Base-by-base conservation (phyloP, 176 grass and related monocot genomes). In the Paspalum vaginatum region DNA sequence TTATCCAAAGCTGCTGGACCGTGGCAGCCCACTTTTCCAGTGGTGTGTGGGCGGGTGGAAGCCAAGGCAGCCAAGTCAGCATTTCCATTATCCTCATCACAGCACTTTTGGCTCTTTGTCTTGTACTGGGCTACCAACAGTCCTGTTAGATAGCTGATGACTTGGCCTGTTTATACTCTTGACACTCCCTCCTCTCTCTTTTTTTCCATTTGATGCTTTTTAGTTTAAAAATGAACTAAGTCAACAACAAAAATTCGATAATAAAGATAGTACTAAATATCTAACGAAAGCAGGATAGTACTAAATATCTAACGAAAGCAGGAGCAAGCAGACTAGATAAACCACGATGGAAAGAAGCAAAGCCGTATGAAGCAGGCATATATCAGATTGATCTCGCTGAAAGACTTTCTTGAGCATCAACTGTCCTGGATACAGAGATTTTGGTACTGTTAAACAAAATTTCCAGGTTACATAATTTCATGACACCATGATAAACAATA, bases 1-100 rank as follows among this genome's bases (percentile, higher is more conserved):
- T 80, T 85, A 85, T 89, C 81, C 78, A 58, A 51, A 81, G 72
- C 56, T 43, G 71, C 71, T 71, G 56, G 87, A 76, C 54, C 70
- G 62, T 71, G 62, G 25, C 18, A 44, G 46, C 65, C 51, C 55
- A 40, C 50, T 86, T 68, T 52, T 86, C 60, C 22, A 39, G 46
- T 43, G 74, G 12, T 32, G 17, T 16, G 40, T 74, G 68, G 38
- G 83, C 80, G 88, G 40, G 69, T 90, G 84, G 75, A 87, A 57
- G 88, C 74, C 64, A 79, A 83, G 68, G 84, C 56, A 48, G 69
- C 69, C 88, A 90, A 21, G 51, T 87, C 79, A 83, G 62, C 84
- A 53, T 75, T 49, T 62, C 37, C 80, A 14, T 90, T 90, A 90
- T 87, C 88, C 87, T 60, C 48, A 27, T 37, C 47, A 13, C 4